Percentiles rank a stretch among this genome's conserved stretches.
Conservation (phyloP, 1,284 basidiomycete genomes). For the Kwoniella shivajii region DNA sequence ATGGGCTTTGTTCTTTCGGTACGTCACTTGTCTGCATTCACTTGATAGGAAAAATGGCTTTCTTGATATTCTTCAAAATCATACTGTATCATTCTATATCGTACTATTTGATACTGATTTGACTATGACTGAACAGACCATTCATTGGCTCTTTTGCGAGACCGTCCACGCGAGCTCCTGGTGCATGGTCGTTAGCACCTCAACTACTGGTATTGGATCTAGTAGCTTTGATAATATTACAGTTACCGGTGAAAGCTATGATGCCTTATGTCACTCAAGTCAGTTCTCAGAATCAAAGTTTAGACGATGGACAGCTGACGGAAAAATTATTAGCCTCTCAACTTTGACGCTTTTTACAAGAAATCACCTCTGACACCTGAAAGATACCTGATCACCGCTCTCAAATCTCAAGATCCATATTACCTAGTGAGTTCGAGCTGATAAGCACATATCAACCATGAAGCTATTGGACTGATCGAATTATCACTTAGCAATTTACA, state of each 20-base stretch:
- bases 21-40: neutral
- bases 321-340: slow-evolving; percentile 31
- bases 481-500: slow-evolving; percentile 40
- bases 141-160: slow-evolving; percentile 47
- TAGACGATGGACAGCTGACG: neutral
- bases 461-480: neutral
- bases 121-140: slow-evolving; percentile 34
- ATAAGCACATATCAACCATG: neutral
- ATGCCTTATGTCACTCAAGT: slow-evolving; percentile 43
- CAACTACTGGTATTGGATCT: slow-evolving; percentile 35
- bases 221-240: slow-evolving; percentile 26
- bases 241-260: slow-evolving; percentile 33
- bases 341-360: slow-evolving; percentile 38
- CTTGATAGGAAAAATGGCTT: neutral
- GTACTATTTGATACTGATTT: too few relatives aligned
- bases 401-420: slow-evolving; percentile 37
- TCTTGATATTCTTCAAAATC: neutral
- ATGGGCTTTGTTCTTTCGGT: slow-evolving; percentile 23
- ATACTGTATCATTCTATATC: too few relatives aligned
- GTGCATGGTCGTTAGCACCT: slow-evolving; percentile 25
- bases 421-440: slow-evolving; percentile 28
- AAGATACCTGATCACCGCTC: slow-evolving; percentile 41
- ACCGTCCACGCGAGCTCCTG: slow-evolving; percentile 25
- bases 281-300: neutral
- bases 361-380: slow-evolving; percentile 42